These are phyloP conservation scores for Herpomyces periplanetae DNA, from an alignment of 2,329 filamentous ascomycete genomes.

Conservation along the genomic window DNA sequence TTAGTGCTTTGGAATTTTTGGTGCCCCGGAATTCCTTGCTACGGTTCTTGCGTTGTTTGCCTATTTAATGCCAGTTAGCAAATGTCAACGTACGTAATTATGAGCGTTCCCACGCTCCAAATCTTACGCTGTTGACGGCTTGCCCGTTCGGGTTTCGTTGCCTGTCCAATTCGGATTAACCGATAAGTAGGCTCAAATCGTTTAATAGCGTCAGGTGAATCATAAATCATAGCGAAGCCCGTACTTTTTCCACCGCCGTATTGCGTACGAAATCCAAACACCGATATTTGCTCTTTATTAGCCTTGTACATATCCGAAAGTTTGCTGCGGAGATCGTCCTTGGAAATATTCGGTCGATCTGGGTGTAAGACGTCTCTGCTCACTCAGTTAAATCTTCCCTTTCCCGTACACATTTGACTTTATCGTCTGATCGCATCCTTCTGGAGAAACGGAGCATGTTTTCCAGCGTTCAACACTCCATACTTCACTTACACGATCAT, in stretches of 20 bases:
- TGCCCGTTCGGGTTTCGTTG: slow-evolving; percentile 79
- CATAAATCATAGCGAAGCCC: slow-evolving; percentile 93
- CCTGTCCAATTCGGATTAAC: slow-evolving; percentile 65
- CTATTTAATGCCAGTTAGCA: slow-evolving; percentile 14
- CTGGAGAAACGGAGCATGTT: slow-evolving; percentile 3
- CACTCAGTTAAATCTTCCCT: background rate
- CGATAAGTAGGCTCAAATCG: slow-evolving; percentile 98
- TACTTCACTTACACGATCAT: slow-evolving; percentile 67
- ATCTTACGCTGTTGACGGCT: slow-evolving; percentile 95
- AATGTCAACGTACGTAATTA: slow-evolving; percentile 2
- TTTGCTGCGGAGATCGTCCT: slow-evolving; percentile 89
- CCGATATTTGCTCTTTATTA: slow-evolving; percentile 80
- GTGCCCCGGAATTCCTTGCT: slow-evolving; percentile 93
- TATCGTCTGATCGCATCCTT: too few species aligned
- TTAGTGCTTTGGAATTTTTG: slow-evolving; percentile 85
- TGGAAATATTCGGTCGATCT: slow-evolving; percentile 88
- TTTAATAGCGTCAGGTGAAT: slow-evolving; percentile 91
- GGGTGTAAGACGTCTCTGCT: slow-evolving; percentile 94
- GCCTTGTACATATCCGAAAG: slow-evolving; percentile 88
- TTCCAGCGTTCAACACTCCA: background rate
- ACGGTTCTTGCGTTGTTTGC: slow-evolving; percentile 99
- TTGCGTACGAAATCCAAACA: slow-evolving; percentile 94
- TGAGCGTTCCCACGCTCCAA: background rate
- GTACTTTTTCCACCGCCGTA: slow-evolving; percentile 99
- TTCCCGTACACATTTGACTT: too few species aligned